These are phyloP conservation scores for Diaporthe helianthi DNA, from an alignment of 2,329 filamentous ascomycete species.

Conservation along the genomic window DNA sequence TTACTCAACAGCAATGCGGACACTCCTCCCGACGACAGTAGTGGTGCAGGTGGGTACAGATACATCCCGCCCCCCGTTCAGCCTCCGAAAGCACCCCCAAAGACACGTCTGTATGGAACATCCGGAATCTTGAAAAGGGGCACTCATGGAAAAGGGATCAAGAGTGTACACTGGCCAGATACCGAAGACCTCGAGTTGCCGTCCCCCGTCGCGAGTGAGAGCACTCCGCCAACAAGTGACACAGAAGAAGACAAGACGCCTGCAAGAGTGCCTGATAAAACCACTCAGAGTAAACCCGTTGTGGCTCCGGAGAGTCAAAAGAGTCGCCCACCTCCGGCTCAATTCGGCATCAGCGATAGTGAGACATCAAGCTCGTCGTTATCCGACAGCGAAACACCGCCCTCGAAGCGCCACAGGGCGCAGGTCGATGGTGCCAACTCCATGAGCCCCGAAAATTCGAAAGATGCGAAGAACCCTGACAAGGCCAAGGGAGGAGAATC, in stretches of 20 bases:
- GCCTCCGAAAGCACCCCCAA: not conserved
- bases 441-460: too few species aligned
- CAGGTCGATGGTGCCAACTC: too few species aligned
- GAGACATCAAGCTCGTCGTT: not conserved
- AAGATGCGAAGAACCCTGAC: too few species aligned
- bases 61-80: too few species aligned
- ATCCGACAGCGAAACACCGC: not conserved
- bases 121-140: not conserved
- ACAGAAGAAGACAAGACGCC: not conserved
- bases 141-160: not conserved
- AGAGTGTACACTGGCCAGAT: not conserved
- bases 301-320: not conserved
- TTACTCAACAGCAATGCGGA: not conserved
- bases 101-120: too few species aligned
- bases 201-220: not conserved
- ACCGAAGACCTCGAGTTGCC: not conserved
- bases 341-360: too few species aligned
- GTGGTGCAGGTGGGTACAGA: too few species aligned
- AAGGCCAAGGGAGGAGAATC: not conserved
- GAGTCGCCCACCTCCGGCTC: not conserved
- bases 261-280: not conserved
- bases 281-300: not conserved
- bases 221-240: not conserved
- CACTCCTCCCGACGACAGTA: not conserved
- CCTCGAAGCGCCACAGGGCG: too few species aligned